Evolutionary conservation across 495 filamentous ascomycete genomes (phyloP).

Genomic region (Neohortaea acidophila): DNA sequence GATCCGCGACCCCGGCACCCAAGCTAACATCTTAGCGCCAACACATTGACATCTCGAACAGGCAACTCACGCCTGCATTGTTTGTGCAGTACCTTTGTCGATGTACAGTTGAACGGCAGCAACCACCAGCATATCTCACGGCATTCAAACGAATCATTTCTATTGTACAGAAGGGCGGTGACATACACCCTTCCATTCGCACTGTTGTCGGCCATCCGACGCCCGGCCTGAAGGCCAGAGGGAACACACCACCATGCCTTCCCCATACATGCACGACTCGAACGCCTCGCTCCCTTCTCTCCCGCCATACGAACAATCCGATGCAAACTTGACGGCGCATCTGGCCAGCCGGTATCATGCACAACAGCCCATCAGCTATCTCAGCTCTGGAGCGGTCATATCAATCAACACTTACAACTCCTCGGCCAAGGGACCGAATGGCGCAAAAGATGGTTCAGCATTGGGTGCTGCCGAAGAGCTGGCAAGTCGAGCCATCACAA

Average conservation of each 20-base stretch:
- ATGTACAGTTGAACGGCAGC: too few species aligned
- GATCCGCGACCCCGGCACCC: too few species aligned
- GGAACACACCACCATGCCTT: conserved; percentile 13
- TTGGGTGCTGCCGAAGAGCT: conserved; percentile 80
- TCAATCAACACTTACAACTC: conserved; percentile 85
- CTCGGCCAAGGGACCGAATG: conserved; percentile 76
- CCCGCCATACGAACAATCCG: conserved; percentile 83
- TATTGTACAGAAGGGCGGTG: too few species aligned
- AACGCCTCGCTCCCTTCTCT: conserved; percentile 78
- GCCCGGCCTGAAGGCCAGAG: conserved; percentile 8
- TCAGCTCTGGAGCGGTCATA: conserved; percentile 82
- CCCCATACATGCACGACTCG: conserved; percentile 62
- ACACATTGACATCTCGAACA: too few species aligned
- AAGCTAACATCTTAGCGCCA: too few species aligned
- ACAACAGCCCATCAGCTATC: conserved; percentile 64
- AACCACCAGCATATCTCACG: too few species aligned
- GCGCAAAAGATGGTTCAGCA: conserved; percentile 68
- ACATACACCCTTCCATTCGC: too few species aligned
- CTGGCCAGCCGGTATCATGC: conserved; percentile 92
- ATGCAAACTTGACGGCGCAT: conserved; percentile 90
- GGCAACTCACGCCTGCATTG: too few species aligned
- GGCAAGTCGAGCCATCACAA: conserved; percentile 65
- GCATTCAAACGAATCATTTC: too few species aligned
- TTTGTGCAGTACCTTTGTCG: too few species aligned
- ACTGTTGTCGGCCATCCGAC: conserved; percentile 5